Conservation (phyloP, 352 stramenopile genomes). For the Pythium coloratum region DNA sequence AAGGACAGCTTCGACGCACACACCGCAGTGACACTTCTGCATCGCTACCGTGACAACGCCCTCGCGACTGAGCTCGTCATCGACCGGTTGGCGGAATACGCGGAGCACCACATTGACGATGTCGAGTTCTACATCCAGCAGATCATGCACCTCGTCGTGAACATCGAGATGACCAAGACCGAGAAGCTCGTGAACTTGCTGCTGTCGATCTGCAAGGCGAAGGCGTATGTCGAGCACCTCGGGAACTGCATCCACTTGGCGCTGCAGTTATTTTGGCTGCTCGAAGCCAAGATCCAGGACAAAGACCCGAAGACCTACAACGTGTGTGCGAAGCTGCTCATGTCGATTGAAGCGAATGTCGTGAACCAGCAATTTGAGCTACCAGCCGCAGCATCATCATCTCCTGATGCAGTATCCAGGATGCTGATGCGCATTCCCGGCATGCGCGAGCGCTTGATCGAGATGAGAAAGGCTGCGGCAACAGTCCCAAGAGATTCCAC, state of each 20-base stretch:
- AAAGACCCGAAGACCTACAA: constrained; percentile 76
- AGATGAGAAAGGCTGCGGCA: constrained; percentile 22
- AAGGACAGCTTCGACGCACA: constrained; percentile 60
- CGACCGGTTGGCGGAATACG: constrained; percentile 62
- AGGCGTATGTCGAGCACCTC: constrained; percentile 73
- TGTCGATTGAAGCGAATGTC: constrained; percentile 83
- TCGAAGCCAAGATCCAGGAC: constrained; percentile 77
- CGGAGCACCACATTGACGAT: constrained; percentile 68
- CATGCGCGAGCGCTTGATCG: constrained; percentile 48
- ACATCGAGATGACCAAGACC: constrained; percentile 55
- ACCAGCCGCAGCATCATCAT: constrained; percentile 28
- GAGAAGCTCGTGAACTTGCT: constrained; percentile 71
- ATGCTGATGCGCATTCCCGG: constrained; percentile 56
- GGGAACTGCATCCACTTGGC: constrained; percentile 82
- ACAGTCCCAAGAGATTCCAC: background rate
- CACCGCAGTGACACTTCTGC: constrained; percentile 61
- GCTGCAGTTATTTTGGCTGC: constrained; percentile 70
- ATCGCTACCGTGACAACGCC: constrained; percentile 74
- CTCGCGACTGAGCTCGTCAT: constrained; percentile 63
- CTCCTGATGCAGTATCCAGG: constrained; percentile 41
- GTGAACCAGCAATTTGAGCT: constrained; percentile 81
- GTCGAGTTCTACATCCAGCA: constrained; percentile 85
- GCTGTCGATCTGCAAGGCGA: constrained; percentile 78
- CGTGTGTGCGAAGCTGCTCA: constrained; percentile 71
- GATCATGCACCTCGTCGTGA: constrained; percentile 74